These are phyloP conservation scores for Ananas comosus DNA, from an alignment of 176 grass and related monocot species.

Conservation along the genomic window DNA sequence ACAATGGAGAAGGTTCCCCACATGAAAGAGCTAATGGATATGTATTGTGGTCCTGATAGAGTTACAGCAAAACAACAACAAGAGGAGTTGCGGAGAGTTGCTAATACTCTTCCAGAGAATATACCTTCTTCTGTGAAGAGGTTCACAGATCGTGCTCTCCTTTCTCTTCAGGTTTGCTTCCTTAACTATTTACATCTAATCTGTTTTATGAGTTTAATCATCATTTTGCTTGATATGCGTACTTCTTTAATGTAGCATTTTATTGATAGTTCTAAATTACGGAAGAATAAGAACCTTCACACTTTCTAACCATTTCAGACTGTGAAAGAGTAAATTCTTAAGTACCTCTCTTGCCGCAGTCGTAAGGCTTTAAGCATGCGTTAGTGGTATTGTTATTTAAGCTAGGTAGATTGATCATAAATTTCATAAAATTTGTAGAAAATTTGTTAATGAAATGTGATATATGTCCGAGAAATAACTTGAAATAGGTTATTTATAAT, in stretches of 20 bases:
- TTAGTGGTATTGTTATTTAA: too few relatives aligned
- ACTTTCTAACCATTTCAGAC: too few relatives aligned
- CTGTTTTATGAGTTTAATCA: not conserved
- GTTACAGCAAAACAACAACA: slow-evolving; percentile 89
- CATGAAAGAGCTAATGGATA: slow-evolving; percentile 63
- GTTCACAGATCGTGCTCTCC: slow-evolving; percentile 63
- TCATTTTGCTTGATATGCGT: slow-evolving; percentile 4
- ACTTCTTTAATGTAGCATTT: not conserved
- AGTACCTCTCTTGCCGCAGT: too few relatives aligned
- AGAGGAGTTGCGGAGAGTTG: slow-evolving; percentile 68
- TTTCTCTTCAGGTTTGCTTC: slow-evolving; percentile 61
- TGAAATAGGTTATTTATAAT: too few relatives aligned
- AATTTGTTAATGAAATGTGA: too few relatives aligned
- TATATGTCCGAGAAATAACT: too few relatives aligned
- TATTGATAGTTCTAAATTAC: too few relatives aligned
- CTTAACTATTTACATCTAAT: slow-evolving; percentile 12
- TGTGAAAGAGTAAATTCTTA: too few relatives aligned
- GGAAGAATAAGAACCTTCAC: too few relatives aligned
- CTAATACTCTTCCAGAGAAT: slow-evolving; percentile 56
- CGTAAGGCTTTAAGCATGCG: too few relatives aligned
- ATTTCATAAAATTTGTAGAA: too few relatives aligned
- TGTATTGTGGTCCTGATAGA: slow-evolving; percentile 56
- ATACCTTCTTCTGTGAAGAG: slow-evolving; percentile 68
- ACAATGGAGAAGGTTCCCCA: slow-evolving; percentile 46
- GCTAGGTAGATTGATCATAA: too few relatives aligned